Conservation (phyloP, 202 grass and related monocot species). For the Saccharum hybrid region DNA sequence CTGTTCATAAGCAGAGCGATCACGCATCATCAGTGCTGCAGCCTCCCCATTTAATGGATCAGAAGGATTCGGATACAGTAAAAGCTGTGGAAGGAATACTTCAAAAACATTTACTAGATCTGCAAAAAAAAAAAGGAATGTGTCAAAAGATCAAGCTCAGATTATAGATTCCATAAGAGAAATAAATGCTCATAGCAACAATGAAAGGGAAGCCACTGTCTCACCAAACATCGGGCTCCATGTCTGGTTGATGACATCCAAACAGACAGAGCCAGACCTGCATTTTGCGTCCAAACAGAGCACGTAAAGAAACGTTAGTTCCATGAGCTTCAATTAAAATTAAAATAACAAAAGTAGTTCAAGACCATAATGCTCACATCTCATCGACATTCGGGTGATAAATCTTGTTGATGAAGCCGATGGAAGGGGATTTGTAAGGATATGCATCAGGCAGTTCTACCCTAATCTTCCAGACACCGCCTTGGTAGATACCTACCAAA, state of each 20-base stretch:
- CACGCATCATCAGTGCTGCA: conserved; percentile 94
- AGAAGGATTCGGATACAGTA: conserved; percentile 92
- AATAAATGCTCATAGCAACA: neutral
- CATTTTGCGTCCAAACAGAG: conserved; percentile 30
- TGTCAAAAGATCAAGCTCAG: conserved; percentile 23
- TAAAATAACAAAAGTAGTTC: neutral
- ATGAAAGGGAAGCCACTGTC: conserved; percentile 15
- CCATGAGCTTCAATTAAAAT: neutral
- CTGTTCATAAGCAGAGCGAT: conserved; percentile 85
- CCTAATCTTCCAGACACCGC: conserved; percentile 92
- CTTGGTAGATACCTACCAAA: conserved; percentile 91
- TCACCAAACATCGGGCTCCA: conserved; percentile 99
- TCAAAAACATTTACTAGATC: conserved; percentile 97
- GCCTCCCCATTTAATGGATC: conserved; percentile 98
- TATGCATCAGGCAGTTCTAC: conserved; percentile 94
- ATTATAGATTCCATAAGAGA: conserved; percentile 19
- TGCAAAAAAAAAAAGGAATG: conserved; percentile 39
- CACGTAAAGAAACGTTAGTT: conserved; percentile 17
- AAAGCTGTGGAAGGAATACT: conserved; percentile 93
- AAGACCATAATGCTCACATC: conserved; percentile 60
- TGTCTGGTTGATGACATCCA: conserved; percentile 99
- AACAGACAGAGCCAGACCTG: conserved; percentile 97
- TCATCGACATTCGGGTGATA: conserved; percentile 99
- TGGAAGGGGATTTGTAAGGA: conserved; percentile 95
- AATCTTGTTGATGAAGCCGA: conserved; percentile 94